Evolutionary conservation across 148 eudicot species (phyloP), one percentile per base, ranked within the genome.

Genomic region (Oxyria digyna): DNA sequence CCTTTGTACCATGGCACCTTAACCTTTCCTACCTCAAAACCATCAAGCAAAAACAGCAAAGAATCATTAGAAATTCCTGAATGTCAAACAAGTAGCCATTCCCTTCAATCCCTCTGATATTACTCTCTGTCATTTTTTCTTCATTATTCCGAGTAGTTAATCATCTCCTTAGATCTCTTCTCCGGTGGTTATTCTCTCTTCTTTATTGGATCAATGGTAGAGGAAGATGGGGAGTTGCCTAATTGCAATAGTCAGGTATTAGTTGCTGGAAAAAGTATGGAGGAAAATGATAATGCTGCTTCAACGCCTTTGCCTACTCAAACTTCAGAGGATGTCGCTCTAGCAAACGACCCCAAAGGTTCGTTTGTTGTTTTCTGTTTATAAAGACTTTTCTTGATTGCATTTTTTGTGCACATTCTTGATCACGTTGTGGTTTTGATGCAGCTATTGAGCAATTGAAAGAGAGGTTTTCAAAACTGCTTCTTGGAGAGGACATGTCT

Each of bases 401-500:
- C n/a, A n/a, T n/a, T n/a, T n/a, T n/a, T n/a, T n/a, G n/a, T n/a
- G n/a, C n/a, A n/a, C n/a, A n/a, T n/a, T n/a, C n/a, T n/a, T n/a
- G n/a, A n/a, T n/a, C n/a, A n/a, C 4, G 33, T 55, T 24, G 11
- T 31, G 10, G 0, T 29, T 43, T 40, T 46, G 10, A 37, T 62
- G 18, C 42, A 83, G 88, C 75, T 67, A 79, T 72, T 67, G 83
- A 79, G 4, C 14, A 74, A 76, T 79, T 84, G 81, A 84, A 79
- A 81, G 88, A 84, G 70, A 81, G 72, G 75, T 84, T 84, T 78
- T 69, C 83, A 0, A 84, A 84, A 71, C 65, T 81, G 77, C 84
- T 85, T 18, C 73, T 85, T 9, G 85, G 88, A 2, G 88, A 85
- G 79, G 88, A 85, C 67, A 85, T 82, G 84, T 85, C 88, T 18